Conservation (phyloP, 306 rosid genomes). For the Trifolium pratense region DNA sequence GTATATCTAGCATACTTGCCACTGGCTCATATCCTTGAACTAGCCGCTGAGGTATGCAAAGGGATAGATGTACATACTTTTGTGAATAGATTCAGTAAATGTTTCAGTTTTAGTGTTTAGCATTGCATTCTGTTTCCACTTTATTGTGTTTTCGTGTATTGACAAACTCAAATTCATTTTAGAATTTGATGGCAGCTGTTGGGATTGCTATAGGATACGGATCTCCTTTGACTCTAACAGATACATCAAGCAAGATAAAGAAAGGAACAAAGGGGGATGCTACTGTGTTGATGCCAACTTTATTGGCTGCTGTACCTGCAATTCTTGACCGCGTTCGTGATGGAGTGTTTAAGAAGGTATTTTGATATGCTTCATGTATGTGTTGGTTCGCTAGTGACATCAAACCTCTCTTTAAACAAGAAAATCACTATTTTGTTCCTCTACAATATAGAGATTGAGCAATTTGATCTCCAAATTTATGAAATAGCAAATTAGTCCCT, state of each 20-base stretch:
- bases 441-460: not conserved
- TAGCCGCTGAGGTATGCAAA: slow-evolving; percentile 86
- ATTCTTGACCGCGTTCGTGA: slow-evolving; percentile 97
- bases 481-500: not conserved
- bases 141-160: slow-evolving; percentile 26
- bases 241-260: slow-evolving; percentile 92
- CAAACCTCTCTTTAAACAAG: slow-evolving; percentile 1
- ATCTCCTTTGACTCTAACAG: slow-evolving; percentile 89
- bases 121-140: slow-evolving; percentile 5
- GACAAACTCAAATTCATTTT: slow-evolving; percentile 45
- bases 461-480: not conserved
- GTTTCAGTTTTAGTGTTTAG: slow-evolving; percentile 29
- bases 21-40: slow-evolving; percentile 97
- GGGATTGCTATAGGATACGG: slow-evolving; percentile 97
- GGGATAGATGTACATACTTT: slow-evolving; percentile 38
- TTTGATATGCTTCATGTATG: slow-evolving; percentile 21
- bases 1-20: slow-evolving; percentile 88
- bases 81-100: slow-evolving; percentile 36
- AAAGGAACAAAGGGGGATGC: slow-evolving; percentile 92
- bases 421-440: not conserved
- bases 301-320: slow-evolving; percentile 95
- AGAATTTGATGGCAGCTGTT: slow-evolving; percentile 84
- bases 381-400: slow-evolving; percentile 15
- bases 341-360: slow-evolving; percentile 90
- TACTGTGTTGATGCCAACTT: slow-evolving; percentile 70